phyloP scores from a whole-genome alignment of 371 early-diverging fungal species.

The Rhizopus arrhizus region DNA sequence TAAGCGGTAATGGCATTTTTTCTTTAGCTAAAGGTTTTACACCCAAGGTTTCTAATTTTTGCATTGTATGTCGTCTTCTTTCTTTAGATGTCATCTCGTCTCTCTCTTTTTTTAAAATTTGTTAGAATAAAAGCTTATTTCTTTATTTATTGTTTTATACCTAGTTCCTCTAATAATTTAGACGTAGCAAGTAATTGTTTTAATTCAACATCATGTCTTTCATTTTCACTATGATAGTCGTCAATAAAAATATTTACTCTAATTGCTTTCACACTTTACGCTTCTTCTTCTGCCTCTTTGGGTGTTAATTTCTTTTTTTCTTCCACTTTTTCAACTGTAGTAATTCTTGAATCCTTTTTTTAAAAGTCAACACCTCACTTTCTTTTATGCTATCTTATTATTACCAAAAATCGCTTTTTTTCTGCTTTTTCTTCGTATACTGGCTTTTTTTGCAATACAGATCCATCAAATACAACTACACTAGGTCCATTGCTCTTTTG shows the following conservation, averaged over 20 bases:
- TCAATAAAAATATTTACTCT: background rate
- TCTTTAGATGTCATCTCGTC: conserved; percentile 52
- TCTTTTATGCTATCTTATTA: background rate
- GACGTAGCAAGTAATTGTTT: conserved; percentile 44
- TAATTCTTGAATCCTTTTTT: conserved; percentile 38
- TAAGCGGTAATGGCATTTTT: conserved; percentile 36
- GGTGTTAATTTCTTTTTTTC: conserved; percentile 20
- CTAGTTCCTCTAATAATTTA: conserved; percentile 45
- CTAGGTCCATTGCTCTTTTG: conserved; percentile 28
- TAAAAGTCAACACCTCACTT: background rate
- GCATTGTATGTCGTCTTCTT: conserved; percentile 42
- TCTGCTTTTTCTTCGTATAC: conserved; percentile 29
- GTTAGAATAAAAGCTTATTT: too few species aligned
- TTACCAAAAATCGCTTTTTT: conserved; percentile 49
- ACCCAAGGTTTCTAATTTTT: conserved; percentile 46
- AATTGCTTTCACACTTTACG: conserved; percentile 20
- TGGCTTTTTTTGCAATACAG: conserved; percentile 31
- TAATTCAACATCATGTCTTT: conserved; percentile 43
- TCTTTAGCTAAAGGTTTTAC: conserved; percentile 28
- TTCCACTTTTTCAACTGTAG: conserved; percentile 17
- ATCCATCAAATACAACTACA: conserved; percentile 49
- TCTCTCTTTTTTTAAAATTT: conserved; percentile 26
- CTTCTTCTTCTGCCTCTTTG: conserved; percentile 42
- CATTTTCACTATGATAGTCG: conserved; percentile 35
- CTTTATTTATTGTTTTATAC: conserved; percentile 20